phyloP scores from a whole-genome alignment of 495 filamentous ascomycete genomes.

The Penicillium mononematosum region DNA sequence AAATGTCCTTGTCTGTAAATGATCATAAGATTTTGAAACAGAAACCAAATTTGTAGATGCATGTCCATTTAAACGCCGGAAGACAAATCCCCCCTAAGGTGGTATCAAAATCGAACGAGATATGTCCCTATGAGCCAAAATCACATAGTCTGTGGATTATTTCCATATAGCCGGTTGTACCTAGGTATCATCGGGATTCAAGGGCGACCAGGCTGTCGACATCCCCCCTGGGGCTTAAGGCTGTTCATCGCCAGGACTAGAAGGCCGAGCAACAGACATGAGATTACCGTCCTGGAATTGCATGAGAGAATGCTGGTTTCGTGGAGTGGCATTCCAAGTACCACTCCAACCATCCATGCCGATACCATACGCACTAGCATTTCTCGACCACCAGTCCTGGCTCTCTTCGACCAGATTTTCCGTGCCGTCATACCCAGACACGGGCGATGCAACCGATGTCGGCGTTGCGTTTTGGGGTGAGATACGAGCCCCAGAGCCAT shows the following conservation, averaged over 20 bases:
- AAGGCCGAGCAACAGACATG: conserved; percentile 18
- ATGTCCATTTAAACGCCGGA: not conserved
- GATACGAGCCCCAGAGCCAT: conserved; percentile 19
- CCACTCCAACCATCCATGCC: conserved; percentile 51
- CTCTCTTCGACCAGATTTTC: conserved; percentile 53
- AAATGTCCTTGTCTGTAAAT: not conserved
- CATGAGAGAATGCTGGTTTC: conserved; percentile 6
- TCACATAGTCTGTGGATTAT: not conserved
- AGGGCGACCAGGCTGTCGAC: conserved; percentile 2
- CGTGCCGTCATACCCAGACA: conserved; percentile 43
- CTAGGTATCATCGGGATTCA: conserved; percentile 7
- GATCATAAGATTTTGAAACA: not conserved
- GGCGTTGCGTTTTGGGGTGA: conserved; percentile 24
- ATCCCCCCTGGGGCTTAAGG: conserved; percentile 1
- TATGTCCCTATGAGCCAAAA: not conserved
- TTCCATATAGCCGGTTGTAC: conserved; percentile 18
- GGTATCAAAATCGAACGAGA: not conserved
- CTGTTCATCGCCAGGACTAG: conserved; percentile 11
- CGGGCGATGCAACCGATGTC: conserved; percentile 31
- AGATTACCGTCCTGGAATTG: conserved; percentile 14
- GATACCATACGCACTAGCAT: conserved; percentile 43
- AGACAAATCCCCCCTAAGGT: not conserved
- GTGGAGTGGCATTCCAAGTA: conserved; percentile 17
- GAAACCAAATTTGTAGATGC: not conserved
- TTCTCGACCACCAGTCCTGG: conserved; percentile 60